Conservation (phyloP, 2,329 filamentous ascomycete genomes). For the Cytospora leucostoma region DNA sequence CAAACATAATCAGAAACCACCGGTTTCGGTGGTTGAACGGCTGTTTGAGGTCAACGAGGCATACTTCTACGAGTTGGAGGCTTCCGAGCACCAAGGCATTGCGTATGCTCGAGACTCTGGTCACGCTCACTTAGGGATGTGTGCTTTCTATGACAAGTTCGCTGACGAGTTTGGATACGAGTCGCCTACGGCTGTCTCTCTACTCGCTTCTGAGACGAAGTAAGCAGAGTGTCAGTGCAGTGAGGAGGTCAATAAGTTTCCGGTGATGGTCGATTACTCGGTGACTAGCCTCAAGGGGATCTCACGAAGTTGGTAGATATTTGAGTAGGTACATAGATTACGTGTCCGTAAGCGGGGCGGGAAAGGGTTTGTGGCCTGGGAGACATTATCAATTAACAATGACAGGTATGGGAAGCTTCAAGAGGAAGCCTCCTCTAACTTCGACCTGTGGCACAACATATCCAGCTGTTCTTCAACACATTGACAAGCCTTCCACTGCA, state of each 20-base stretch:
- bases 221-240: neutral
- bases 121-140: slow-evolving; percentile 11
- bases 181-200: neutral
- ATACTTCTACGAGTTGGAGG: slow-evolving; percentile 18
- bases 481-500: no score
- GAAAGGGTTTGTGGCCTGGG: no score
- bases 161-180: slow-evolving; percentile 17
- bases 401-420: no score
- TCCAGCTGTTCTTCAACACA: no score
- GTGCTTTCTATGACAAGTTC: slow-evolving; percentile 14
- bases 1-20: slow-evolving; percentile 16
- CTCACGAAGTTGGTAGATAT: no score
- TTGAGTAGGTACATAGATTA: no score
- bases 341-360: no score
- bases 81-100: neutral
- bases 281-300: no score
- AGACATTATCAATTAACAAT: no score
- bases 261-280: no score
- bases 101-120: slow-evolving; percentile 9
- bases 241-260: neutral
- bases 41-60: slow-evolving; percentile 15
- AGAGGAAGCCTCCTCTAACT: no score
- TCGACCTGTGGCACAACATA: no score
- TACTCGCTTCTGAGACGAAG: neutral
- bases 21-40: slow-evolving; percentile 9